Percentiles rank a stretch among this genome's conserved stretches.
These are phyloP conservation scores for Chenopodium formosanum DNA, from an alignment of 148 eudicot genomes.

Conservation along the genomic window DNA sequence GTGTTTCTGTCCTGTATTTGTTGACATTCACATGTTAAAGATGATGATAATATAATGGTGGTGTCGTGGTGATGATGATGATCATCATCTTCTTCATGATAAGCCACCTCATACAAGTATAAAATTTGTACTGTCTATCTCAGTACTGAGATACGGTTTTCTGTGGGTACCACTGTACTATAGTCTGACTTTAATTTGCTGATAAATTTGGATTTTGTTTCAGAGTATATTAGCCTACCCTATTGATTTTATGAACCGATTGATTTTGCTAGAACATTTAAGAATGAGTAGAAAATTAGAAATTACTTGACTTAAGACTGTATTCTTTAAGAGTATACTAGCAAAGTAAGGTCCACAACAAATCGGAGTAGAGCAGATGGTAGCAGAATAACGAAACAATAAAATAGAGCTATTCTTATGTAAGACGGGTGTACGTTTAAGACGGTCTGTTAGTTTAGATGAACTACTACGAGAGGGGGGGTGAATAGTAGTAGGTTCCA, in stretches of 20 bases:
- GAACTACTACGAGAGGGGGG: no score
- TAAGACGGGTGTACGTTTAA: no score
- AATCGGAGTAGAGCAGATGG: no score
- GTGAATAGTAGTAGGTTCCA: no score
- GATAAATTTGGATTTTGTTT: neutral
- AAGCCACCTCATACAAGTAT: neutral
- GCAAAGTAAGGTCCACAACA: neutral
- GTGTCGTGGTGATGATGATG: neutral
- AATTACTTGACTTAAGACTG: no score
- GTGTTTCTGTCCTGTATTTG: neutral
- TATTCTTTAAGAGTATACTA: no score
- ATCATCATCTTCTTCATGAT: neutral
- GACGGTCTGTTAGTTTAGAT: no score
- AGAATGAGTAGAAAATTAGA: no score
- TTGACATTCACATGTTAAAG: neutral
- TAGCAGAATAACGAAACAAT: no score
- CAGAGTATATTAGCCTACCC: neutral
- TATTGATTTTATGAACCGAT: neutral
- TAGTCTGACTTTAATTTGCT: neutral
- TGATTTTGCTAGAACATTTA: neutral
- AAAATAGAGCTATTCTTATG: no score
- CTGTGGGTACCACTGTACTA: neutral
- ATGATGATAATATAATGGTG: neutral
- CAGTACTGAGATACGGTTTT: neutral
- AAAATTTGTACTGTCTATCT: neutral